A percentile compares a stretch with the other conserved stretches of the same genome.
These are phyloP conservation scores for Tuber magnatum DNA, from an alignment of 495 filamentous ascomycete species.

Conservation along the genomic window DNA sequence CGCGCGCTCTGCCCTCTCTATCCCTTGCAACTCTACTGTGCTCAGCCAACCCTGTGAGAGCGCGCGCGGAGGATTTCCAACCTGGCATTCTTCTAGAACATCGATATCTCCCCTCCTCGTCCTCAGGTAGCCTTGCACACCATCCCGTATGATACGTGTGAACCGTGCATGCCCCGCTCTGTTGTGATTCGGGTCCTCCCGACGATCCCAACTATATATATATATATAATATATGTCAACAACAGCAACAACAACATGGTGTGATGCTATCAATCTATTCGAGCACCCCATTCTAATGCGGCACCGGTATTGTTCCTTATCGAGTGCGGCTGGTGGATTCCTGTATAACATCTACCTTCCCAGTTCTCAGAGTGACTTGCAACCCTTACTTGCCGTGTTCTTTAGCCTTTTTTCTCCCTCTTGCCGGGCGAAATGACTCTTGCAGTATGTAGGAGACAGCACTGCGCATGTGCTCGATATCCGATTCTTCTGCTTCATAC, in stretches of 20 bases:
- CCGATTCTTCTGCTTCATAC: conserved; percentile 49
- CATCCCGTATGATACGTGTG: background rate
- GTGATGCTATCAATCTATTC: background rate
- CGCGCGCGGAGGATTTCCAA: conserved; percentile 14
- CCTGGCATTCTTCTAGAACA: conserved; percentile 28
- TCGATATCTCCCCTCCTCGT: conserved; percentile 29
- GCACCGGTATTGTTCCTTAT: background rate
- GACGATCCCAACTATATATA: background rate
- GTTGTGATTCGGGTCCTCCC: background rate
- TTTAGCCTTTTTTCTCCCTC: conserved; percentile 51
- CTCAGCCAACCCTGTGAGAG: background rate
- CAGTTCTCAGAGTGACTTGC: conserved; percentile 59
- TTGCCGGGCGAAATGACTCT: conserved; percentile 61
- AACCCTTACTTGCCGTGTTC: conserved; percentile 52
- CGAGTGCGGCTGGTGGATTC: background rate
- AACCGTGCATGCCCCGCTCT: background rate
- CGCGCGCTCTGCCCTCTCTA: conserved; percentile 11
- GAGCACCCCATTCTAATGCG: background rate
- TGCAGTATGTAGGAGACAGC: conserved; percentile 56
- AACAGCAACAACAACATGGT: background rate
- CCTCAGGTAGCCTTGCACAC: background rate
- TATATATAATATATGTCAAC: background rate
- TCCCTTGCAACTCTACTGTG: background rate
- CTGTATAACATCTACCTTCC: conserved; percentile 52
- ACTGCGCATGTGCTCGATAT: conserved; percentile 59